Conservation (phyloP, 345 rosid genomes). For the Gossypium longicalyx region DNA sequence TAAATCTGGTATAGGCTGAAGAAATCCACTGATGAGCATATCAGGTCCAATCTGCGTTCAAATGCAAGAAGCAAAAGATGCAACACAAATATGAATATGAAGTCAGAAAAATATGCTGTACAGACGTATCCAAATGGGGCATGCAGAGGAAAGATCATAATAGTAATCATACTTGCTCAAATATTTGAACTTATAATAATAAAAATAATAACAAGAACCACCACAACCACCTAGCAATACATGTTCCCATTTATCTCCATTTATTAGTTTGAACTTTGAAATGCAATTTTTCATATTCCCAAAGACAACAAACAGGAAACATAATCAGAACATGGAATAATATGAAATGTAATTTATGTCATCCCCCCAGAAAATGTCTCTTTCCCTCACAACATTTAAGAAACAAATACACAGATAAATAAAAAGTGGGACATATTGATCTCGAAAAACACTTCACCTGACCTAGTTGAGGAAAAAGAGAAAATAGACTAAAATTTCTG, state of each 20-base stretch:
- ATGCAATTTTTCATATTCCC: background rate
- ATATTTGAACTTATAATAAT: background rate
- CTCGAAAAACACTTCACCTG: background rate
- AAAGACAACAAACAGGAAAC: slow-evolving; percentile 8
- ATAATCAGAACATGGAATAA: background rate
- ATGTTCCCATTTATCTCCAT: background rate
- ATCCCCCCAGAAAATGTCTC: background rate
- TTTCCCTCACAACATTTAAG: background rate
- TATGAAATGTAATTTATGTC: background rate
- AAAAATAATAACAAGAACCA: background rate
- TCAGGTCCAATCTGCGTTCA: slow-evolving; percentile 80
- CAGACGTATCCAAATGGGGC: background rate
- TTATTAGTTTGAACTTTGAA: background rate
- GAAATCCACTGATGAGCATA: slow-evolving; percentile 88
- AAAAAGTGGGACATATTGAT: background rate
- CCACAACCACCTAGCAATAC: background rate
- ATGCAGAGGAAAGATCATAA: background rate
- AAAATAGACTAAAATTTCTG: background rate
- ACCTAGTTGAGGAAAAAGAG: background rate
- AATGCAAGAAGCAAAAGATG: slow-evolving; percentile 15
- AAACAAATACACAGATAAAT: background rate
- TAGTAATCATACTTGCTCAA: background rate
- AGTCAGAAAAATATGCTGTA: background rate
- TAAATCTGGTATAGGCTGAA: slow-evolving; percentile 86
- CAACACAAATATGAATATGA: background rate